phyloP scores from a whole-genome alignment of 331 rosid species.

The Rosa hybrid region DNA sequence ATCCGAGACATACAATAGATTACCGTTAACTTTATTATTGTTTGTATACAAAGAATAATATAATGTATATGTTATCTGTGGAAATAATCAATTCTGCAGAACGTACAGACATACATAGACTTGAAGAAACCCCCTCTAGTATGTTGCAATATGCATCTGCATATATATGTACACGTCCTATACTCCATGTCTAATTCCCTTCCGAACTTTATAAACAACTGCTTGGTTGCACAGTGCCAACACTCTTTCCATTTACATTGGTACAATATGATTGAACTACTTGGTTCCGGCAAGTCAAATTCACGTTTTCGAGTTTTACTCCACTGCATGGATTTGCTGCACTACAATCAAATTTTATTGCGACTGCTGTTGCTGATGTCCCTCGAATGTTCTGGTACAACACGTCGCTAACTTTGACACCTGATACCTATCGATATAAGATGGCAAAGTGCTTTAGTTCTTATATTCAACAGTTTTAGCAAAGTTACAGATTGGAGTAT shows the following conservation, averaged over 20 bases:
- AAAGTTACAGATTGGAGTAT: background rate
- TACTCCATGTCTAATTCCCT: too few relatives aligned
- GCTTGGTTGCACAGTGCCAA: background rate
- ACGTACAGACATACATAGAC: background rate
- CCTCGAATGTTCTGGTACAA: conserved; percentile 27
- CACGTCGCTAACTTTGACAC: conserved; percentile 26
- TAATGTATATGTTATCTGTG: too few relatives aligned
- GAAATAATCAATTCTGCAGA: background rate
- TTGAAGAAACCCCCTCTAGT: background rate
- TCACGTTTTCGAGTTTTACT: conserved; percentile 27
- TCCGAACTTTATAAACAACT: background rate
- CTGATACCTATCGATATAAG: conserved; percentile 10
- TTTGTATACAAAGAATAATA: too few relatives aligned
- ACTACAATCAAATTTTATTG: conserved; percentile 55
- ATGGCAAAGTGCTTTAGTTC: background rate
- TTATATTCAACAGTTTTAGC: background rate
- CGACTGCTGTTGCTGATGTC: conserved; percentile 40
- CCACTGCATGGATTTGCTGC: conserved; percentile 42
- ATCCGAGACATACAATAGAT: too few relatives aligned
- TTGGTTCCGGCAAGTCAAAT: conserved; percentile 31
- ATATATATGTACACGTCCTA: too few relatives aligned
- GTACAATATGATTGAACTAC: conserved; percentile 38
- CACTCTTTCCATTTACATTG: conserved; percentile 38
- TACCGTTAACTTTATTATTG: too few relatives aligned
- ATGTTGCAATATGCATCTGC: too few relatives aligned